Conservation (phyloP, 805 yeast genomes). For the Saccharomycopsis sp. region DNA sequence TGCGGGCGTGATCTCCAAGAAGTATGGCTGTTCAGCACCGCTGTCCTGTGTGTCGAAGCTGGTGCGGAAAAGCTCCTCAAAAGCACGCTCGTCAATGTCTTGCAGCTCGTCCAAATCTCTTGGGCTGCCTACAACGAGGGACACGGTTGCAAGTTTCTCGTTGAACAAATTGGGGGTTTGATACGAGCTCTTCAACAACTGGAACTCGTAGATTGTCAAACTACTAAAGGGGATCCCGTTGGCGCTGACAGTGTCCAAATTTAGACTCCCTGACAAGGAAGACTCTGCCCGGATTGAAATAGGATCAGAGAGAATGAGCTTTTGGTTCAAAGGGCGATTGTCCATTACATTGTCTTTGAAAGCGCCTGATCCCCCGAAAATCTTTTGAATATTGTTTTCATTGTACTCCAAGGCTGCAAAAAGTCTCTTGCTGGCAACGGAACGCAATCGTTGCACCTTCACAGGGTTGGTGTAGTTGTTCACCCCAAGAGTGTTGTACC, state of each 20-base stretch:
- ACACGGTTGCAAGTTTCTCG: conserved; percentile 6
- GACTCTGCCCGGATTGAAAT: conserved; percentile 6
- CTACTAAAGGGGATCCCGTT: conserved; percentile 3
- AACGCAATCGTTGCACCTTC: conserved; percentile 10
- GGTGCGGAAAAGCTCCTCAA: conserved; percentile 10
- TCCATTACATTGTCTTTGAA: no score
- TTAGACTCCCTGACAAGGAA: not conserved
- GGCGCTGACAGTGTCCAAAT: not conserved
- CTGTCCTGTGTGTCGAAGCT: conserved; percentile 1
- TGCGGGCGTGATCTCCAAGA: conserved; percentile 13
- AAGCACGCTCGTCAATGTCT: not conserved
- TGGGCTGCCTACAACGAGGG: conserved; percentile 10
- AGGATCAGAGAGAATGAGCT: conserved; percentile 5
- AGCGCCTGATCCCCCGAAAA: not conserved
- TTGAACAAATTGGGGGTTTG: not conserved
- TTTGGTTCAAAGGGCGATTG: conserved; percentile 13
- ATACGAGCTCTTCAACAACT: conserved; percentile 8
- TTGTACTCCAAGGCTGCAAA: conserved; percentile 15
- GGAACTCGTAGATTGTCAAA: conserved; percentile 10
- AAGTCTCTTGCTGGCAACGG: conserved; percentile 8
- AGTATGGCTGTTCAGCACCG: conserved; percentile 10
- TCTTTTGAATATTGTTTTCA: conserved; percentile 11
- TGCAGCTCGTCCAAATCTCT: not conserved
- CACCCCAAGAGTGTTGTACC: conserved; percentile 2
- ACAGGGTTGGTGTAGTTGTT: conserved; percentile 9